A percentile compares a stretch with the other conserved stretches of the same genome.
These are phyloP conservation scores for Asclepias syriaca DNA, from an alignment of 257 asterid genomes.

Conservation along the genomic window DNA sequence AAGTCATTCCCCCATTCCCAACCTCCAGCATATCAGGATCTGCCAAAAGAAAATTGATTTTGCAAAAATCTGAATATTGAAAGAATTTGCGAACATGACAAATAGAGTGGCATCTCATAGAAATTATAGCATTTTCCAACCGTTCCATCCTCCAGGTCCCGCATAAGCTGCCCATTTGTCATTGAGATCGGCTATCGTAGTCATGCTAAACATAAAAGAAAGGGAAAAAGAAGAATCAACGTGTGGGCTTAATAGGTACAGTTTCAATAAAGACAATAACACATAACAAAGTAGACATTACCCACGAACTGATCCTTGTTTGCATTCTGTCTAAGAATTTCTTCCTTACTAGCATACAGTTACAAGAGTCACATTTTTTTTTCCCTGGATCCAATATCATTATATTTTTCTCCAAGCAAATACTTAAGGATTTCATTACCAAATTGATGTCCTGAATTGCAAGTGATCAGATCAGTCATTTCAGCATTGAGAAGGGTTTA, in stretches of 20 bases:
- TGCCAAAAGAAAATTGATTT: conserved; percentile 28
- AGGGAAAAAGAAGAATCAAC: conserved; percentile 13
- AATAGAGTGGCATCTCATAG: neutral
- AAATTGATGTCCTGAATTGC: neutral
- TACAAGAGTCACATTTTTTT: neutral
- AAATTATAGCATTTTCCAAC: conserved; percentile 29
- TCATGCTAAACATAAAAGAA: conserved; percentile 62
- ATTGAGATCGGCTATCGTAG: conserved; percentile 82
- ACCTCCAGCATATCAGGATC: conserved; percentile 99
- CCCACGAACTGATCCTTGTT: neutral
- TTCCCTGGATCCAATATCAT: neutral
- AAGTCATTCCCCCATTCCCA: conserved; percentile 95
- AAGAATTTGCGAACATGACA: neutral
- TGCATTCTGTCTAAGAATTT: neutral
- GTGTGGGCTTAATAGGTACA: neutral
- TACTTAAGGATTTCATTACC: neutral
- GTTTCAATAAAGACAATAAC: neutral
- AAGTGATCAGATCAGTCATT: neutral
- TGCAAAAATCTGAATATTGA: neutral
- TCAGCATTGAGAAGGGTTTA: neutral
- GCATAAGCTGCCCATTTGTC: conserved; percentile 98
- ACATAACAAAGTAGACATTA: neutral
- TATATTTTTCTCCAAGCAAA: neutral
- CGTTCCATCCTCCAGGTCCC: conserved; percentile 99
- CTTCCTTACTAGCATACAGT: neutral